These are phyloP conservation scores for Plasmodium adleri DNA, from an alignment of 169 alveolate species.

Conservation along the genomic window DNA sequence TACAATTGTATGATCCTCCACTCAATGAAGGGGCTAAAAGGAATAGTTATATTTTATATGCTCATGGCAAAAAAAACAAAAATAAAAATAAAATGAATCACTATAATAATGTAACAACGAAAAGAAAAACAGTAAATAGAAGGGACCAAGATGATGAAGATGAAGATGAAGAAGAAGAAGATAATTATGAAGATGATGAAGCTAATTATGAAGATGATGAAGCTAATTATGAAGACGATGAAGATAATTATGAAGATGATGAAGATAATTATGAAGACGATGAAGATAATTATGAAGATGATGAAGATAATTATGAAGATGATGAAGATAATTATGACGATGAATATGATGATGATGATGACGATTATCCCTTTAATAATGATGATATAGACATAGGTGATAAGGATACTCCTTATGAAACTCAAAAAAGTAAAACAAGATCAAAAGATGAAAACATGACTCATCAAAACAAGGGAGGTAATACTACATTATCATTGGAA, in stretches of 20 bases:
- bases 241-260: too few relatives aligned
- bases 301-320: too few relatives aligned
- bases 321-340: too few relatives aligned
- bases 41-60: slow-evolving; percentile 9
- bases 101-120: not conserved
- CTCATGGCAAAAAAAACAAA: slow-evolving; percentile 20
- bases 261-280: too few relatives aligned
- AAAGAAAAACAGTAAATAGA: not conserved
- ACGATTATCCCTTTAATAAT: not conserved
- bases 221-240: too few relatives aligned
- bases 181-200: not conserved
- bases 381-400: not conserved
- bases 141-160: not conserved
- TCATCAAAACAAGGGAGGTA: not conserved
- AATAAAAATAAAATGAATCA: not conserved
- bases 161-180: not conserved
- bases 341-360: too few relatives aligned
- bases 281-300: too few relatives aligned
- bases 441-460: not conserved
- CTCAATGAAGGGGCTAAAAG: not conserved
- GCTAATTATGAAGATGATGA: too few relatives aligned
- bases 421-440: not conserved
- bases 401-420: not conserved
- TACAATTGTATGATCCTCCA: too few relatives aligned
- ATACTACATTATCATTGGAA: slow-evolving; percentile 6